These are phyloP conservation scores for Cryptococcus maquisensis DNA, from an alignment of 1,284 basidiomycete species.

Conservation along the genomic window DNA sequence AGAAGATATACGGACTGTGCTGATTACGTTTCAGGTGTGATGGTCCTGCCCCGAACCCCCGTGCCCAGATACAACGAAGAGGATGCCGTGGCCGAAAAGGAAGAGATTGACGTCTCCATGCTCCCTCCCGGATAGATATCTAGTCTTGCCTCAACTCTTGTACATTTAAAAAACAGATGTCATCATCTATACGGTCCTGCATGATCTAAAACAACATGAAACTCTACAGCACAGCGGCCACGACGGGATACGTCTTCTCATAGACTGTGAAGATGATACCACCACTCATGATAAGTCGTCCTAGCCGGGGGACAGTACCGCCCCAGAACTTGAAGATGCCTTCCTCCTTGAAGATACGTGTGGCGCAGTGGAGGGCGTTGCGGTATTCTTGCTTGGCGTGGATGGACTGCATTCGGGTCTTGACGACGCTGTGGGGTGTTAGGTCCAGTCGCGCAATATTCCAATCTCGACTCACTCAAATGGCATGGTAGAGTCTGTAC, in stretches of 20 bases:
- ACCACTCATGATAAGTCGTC: conserved; percentile 78
- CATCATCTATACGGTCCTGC: not conserved
- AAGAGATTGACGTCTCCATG: conserved; percentile 72
- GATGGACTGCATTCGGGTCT: conserved; percentile 95
- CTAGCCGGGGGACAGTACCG: conserved; percentile 84
- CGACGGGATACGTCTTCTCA: conserved; percentile 54
- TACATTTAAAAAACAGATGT: not conserved
- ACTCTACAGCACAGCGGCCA: conserved; percentile 20
- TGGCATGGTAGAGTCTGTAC: conserved; percentile 67
- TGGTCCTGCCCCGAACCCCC: conserved; percentile 94
- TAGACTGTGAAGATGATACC: conserved; percentile 95
- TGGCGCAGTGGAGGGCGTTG: conserved; percentile 90
- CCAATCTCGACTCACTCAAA: conserved; percentile 64
- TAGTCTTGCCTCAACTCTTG: not conserved
- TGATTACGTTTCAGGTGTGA: conserved; percentile 60
- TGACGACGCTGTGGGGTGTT: conserved; percentile 67
- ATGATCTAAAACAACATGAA: not conserved
- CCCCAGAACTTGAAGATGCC: conserved; percentile 88
- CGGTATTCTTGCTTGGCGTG: conserved; percentile 76
- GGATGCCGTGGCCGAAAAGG: conserved; percentile 53
- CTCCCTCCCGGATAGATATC: conserved; percentile 79
- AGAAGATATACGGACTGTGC: not conserved
- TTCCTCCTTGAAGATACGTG: conserved; percentile 85
- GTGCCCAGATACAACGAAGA: conserved; percentile 66
- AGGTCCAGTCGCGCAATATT: not conserved